Percentiles rank a stretch among this genome's conserved stretches.
phyloP scores from a whole-genome alignment of 257 asterid genomes.

The Salvia hispanica region DNA sequence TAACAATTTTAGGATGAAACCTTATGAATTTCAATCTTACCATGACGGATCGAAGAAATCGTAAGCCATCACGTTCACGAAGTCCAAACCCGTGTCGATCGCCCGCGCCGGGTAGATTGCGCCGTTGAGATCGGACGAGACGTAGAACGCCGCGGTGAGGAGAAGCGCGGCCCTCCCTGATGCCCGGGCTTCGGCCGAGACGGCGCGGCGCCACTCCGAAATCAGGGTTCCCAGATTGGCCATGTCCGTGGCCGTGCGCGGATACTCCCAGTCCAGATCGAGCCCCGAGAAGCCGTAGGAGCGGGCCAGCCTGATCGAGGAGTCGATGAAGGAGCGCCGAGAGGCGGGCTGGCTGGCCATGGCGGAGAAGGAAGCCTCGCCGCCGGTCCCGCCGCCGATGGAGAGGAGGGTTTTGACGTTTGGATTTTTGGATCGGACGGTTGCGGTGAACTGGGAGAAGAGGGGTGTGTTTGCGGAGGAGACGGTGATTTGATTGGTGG shows the following conservation, averaged over 20 bases:
- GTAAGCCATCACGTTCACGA: constrained; percentile 52
- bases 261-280: constrained; percentile 57
- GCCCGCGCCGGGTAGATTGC: constrained; percentile 38
- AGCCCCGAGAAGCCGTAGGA: constrained; percentile 44
- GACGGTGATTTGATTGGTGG: constrained; percentile 39
- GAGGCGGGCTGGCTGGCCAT: constrained; percentile 46
- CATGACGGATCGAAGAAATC: constrained; percentile 49
- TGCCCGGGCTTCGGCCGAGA: constrained; percentile 33
- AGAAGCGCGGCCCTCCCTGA: constrained; percentile 34
- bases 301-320: constrained; percentile 48
- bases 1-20: too few relatives aligned
- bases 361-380: constrained; percentile 26
- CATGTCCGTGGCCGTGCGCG: constrained; percentile 39
- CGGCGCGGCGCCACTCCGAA: constrained; percentile 46
- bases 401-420: constrained; percentile 50
- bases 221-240: constrained; percentile 43
- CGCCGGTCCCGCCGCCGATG: constrained; percentile 45
- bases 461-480: constrained; percentile 37
- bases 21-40: too few relatives aligned
- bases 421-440: constrained; percentile 43
- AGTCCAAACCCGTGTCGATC: constrained; percentile 42
- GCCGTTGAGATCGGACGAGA: constrained; percentile 27
- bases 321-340: constrained; percentile 45
- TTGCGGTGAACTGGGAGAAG: constrained; percentile 44
- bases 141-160: constrained; percentile 44